A percentile compares a stretch with the other conserved stretches of the same genome.
Evolutionary conservation across 768 basidiomycete genomes (phyloP).

Genomic region (Phlebiopsis gigantea): DNA sequence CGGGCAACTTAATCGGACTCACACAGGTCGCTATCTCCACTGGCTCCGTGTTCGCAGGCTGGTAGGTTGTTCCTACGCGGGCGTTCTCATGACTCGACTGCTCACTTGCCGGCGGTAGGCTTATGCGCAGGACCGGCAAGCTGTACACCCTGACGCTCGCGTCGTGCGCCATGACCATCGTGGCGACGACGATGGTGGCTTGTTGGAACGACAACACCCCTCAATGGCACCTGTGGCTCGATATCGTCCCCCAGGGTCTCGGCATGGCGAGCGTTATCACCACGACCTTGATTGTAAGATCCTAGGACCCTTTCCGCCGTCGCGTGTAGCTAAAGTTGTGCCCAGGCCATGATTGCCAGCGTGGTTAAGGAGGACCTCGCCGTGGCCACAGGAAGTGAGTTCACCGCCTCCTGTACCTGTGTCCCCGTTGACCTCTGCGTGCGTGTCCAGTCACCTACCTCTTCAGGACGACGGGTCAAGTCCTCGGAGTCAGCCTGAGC

Average conservation of each 20-base stretch:
- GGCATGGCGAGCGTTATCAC: slow-evolving; percentile 84
- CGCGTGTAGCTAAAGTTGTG: neutral
- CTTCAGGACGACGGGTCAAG: slow-evolving; percentile 92
- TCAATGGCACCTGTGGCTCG: slow-evolving; percentile 63
- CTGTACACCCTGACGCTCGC: slow-evolving; percentile 70
- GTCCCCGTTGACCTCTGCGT: neutral
- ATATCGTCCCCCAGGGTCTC: slow-evolving; percentile 76
- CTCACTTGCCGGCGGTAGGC: slow-evolving; percentile 38
- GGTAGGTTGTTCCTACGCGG: slow-evolving; percentile 33
- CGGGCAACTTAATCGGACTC: neutral
- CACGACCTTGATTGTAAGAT: slow-evolving; percentile 75
- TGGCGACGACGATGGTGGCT: slow-evolving; percentile 56
- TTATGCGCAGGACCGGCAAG: slow-evolving; percentile 84
- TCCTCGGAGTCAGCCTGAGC: slow-evolving; percentile 86
- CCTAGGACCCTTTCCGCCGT: neutral
- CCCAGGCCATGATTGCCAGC: slow-evolving; percentile 80
- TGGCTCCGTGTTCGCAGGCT: slow-evolving; percentile 87
- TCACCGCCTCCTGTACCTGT: neutral
- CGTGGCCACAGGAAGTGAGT: slow-evolving; percentile 85
- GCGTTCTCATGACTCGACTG: neutral
- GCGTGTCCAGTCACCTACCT: slow-evolving; percentile 73
- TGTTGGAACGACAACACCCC: slow-evolving; percentile 64
- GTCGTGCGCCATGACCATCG: slow-evolving; percentile 54
- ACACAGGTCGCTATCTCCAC: slow-evolving; percentile 73
- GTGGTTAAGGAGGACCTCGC: slow-evolving; percentile 80